Percentiles rank a stretch among this genome's conserved stretches.
Evolutionary conservation across 768 basidiomycete genomes (phyloP).

Genomic region (Trametes cubensis): DNA sequence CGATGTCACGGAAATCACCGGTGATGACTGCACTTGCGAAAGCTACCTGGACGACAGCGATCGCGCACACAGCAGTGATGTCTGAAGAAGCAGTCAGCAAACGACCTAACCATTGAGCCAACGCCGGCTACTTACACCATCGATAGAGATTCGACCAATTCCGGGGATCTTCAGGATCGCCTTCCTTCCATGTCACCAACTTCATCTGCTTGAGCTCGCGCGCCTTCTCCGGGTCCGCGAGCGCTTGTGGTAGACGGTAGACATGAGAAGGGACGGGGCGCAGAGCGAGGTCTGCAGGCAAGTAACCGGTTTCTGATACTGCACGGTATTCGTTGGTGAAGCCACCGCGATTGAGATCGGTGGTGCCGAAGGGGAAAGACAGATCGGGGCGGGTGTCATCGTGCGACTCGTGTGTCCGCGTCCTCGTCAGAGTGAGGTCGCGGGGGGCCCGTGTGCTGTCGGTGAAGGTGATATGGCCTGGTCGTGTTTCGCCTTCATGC

Average conservation of each 20-base stretch:
- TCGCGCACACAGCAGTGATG: slow-evolving; percentile 35
- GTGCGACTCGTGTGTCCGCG: slow-evolving; percentile 27
- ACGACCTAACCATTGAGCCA: not conserved
- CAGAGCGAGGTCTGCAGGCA: slow-evolving; percentile 34
- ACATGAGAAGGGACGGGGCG: slow-evolving; percentile 33
- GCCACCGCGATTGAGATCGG: slow-evolving; percentile 32
- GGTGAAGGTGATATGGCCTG: slow-evolving; percentile 22
- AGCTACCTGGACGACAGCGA: slow-evolving; percentile 40
- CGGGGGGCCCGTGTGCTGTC: slow-evolving; percentile 7
- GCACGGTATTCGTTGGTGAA: slow-evolving; percentile 40
- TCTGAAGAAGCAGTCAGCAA: slow-evolving; percentile 23
- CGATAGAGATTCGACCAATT: slow-evolving; percentile 38
- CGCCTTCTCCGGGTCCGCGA: slow-evolving; percentile 41
- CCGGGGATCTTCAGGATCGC: slow-evolving; percentile 45
- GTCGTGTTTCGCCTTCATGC: slow-evolving; percentile 6
- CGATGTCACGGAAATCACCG: slow-evolving; percentile 40
- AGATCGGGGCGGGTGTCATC: slow-evolving; percentile 30
- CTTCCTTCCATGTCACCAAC: slow-evolving; percentile 41
- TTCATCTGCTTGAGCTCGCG: slow-evolving; percentile 35
- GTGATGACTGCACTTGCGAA: slow-evolving; percentile 43
- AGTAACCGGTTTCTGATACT: slow-evolving; percentile 33
- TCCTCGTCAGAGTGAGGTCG: slow-evolving; percentile 19
- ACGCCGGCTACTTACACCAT: slow-evolving; percentile 35
- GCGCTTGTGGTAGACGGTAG: slow-evolving; percentile 24
- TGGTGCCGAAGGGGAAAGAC: slow-evolving; percentile 36